phyloP scores from a whole-genome alignment of 768 basidiomycete species.

The Russula compacta region DNA sequence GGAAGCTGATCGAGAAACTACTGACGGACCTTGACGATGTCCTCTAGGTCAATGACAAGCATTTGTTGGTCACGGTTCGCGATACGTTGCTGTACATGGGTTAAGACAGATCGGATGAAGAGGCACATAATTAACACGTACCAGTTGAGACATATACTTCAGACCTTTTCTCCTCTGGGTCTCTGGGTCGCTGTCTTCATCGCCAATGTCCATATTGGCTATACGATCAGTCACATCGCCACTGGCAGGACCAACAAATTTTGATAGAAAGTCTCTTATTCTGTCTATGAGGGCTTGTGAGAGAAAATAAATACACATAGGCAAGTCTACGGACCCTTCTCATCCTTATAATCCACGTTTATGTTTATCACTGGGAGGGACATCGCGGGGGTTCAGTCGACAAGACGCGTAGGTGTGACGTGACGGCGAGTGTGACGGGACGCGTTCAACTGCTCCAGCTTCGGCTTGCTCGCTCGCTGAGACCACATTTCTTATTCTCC shows the following conservation, averaged over 20 bases:
- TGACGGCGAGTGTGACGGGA: background rate
- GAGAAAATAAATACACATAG: background rate
- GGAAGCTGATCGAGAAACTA: background rate
- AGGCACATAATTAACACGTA: slow-evolving; percentile 31
- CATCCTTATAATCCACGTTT: slow-evolving; percentile 57
- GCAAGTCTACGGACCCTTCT: slow-evolving; percentile 44
- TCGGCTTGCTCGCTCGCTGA: background rate
- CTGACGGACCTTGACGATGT: slow-evolving; percentile 58
- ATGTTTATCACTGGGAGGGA: slow-evolving; percentile 54
- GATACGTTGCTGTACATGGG: slow-evolving; percentile 60
- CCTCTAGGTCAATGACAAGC: slow-evolving; percentile 82
- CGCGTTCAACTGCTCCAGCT: background rate
- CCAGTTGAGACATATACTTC: slow-evolving; percentile 82
- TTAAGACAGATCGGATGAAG: slow-evolving; percentile 12
- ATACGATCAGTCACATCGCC: slow-evolving; percentile 61
- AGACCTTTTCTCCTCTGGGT: slow-evolving; percentile 33
- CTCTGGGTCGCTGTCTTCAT: slow-evolving; percentile 31
- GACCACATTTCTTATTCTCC: background rate
- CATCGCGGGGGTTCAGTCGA: slow-evolving; percentile 36
- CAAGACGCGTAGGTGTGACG: slow-evolving; percentile 19
- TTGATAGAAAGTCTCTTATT: slow-evolving; percentile 63
- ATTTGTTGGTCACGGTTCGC: slow-evolving; percentile 91
- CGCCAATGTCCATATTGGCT: slow-evolving; percentile 61
- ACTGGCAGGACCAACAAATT: slow-evolving; percentile 47
- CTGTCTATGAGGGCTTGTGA: slow-evolving; percentile 35